Conservation (phyloP, 495 filamentous ascomycete species). For the Melanomma pulvis-pyrius region DNA sequence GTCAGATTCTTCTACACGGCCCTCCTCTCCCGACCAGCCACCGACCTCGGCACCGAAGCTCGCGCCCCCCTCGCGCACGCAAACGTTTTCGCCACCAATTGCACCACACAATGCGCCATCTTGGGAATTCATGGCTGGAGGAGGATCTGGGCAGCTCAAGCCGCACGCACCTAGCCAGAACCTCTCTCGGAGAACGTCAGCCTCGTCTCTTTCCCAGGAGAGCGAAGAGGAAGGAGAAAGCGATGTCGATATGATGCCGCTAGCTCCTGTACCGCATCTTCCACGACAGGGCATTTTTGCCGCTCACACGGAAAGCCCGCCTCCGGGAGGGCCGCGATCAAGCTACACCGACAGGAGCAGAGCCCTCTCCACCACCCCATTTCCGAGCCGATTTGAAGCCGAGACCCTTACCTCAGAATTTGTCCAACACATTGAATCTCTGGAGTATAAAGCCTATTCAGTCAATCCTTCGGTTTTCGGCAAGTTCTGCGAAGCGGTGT, state of each 20-base stretch:
- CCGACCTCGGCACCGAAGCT: constrained; percentile 18
- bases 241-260: constrained; percentile 11
- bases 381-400: constrained; percentile 30
- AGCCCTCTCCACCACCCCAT: constrained; percentile 21
- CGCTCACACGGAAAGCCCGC: constrained; percentile 15
- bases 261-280: constrained; percentile 16
- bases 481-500: constrained; percentile 23
- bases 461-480: constrained; percentile 10
- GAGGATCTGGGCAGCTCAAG: constrained; percentile 8
- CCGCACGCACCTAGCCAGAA: background rate
- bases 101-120: constrained; percentile 14
- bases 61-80: background rate
- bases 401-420: constrained; percentile 30
- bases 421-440: constrained; percentile 19
- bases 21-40: constrained; percentile 27
- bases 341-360: constrained; percentile 26
- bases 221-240: constrained; percentile 17
- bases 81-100: constrained; percentile 7
- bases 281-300: constrained; percentile 28
- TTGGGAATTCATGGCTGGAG: constrained; percentile 31
- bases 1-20: constrained; percentile 28
- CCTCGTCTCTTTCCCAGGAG: constrained; percentile 18
- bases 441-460: constrained; percentile 18
- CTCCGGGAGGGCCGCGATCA: constrained; percentile 5
- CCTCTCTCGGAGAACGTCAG: constrained; percentile 17